phyloP scores from a whole-genome alignment of 306 rosid species.

The Pachyrhizus erosus region DNA sequence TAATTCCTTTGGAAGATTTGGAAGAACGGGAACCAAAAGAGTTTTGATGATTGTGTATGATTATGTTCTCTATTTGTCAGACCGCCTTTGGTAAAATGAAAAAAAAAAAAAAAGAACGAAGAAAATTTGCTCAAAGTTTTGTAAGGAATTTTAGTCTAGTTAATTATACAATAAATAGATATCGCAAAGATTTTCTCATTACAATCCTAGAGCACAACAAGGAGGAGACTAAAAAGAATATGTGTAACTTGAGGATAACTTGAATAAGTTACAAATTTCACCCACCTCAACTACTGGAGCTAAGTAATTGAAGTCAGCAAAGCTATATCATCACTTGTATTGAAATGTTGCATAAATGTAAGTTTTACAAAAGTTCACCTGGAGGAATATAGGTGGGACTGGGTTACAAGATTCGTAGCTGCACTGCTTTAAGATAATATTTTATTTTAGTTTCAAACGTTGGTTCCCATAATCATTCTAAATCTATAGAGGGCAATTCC shows the following conservation, averaged over 20 bases:
- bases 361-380: neutral
- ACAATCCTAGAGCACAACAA: neutral
- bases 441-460: neutral
- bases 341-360: neutral
- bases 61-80: neutral
- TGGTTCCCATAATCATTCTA: neutral
- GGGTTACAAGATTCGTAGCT: neutral
- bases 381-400: neutral
- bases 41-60: neutral
- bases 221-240: neutral
- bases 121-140: neutral
- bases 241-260: neutral
- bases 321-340: neutral
- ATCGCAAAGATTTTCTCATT: too few relatives aligned
- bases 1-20: neutral
- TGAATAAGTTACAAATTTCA: neutral
- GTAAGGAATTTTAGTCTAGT: too few relatives aligned
- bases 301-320: neutral
- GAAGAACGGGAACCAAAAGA: neutral
- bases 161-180: too few relatives aligned
- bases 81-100: neutral
- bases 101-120: too few relatives aligned
- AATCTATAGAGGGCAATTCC: neutral
- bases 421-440: neutral
- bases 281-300: neutral